Conservation (phyloP, 257 asterid species). For the Solanum pimpinellifolium region DNA sequence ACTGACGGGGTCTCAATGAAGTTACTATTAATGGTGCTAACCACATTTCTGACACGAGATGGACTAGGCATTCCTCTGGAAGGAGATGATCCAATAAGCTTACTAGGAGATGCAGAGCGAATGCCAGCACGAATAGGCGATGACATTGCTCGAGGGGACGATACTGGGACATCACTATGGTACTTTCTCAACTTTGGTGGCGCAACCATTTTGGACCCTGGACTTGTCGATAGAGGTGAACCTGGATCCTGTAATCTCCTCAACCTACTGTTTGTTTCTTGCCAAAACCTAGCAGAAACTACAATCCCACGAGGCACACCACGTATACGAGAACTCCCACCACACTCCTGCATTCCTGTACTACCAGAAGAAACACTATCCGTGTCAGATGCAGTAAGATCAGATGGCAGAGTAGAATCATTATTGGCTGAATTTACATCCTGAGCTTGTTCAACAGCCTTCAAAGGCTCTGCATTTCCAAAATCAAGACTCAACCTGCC, state of each 20-base stretch:
- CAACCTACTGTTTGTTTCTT: conserved; percentile 76
- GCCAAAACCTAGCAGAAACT: conserved; percentile 88
- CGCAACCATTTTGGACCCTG: conserved; percentile 41
- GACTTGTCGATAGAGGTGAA: conserved; percentile 53
- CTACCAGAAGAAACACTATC: conserved; percentile 97
- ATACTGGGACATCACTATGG: conserved; percentile 37
- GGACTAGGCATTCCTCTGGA: conserved; percentile 62
- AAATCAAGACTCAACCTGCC: conserved; percentile 61
- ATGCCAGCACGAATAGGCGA: conserved; percentile 62
- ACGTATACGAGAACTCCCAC: conserved; percentile 20
- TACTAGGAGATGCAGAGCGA: conserved; percentile 75
- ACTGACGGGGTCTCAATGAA: conserved; percentile 77
- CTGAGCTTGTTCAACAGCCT: conserved; percentile 17
- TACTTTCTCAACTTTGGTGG: conserved; percentile 57
- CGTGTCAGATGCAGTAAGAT: conserved; percentile 70
- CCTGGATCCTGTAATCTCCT: conserved; percentile 93
- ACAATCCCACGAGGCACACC: conserved; percentile 55
- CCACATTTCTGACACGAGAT: conserved; percentile 67
- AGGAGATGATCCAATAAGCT: conserved; percentile 62
- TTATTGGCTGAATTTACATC: conserved; percentile 35
- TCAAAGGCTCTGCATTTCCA: conserved; percentile 40
- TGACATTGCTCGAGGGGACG: conserved; percentile 62
- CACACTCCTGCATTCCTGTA: conserved; percentile 60
- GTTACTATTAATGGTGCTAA: conserved; percentile 60
- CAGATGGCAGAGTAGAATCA: conserved; percentile 41